Base-by-base conservation (phyloP, 176 grass and related monocot genomes). In the Rhynchospora tenuis region DNA sequence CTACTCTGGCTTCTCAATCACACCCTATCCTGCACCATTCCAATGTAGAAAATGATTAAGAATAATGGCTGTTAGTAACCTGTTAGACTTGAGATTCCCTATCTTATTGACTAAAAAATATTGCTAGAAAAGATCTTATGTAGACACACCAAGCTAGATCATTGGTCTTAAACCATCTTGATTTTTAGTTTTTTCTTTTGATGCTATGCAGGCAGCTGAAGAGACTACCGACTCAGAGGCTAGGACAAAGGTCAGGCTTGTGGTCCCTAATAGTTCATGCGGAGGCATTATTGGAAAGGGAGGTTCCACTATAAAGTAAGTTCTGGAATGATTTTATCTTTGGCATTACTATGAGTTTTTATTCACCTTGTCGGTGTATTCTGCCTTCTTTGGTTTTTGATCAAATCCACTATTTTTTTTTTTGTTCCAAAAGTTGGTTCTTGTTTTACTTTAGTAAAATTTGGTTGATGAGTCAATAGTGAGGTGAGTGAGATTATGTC, bases 211-310 rank as follows among this genome's bases (percentile, higher is more conserved):
- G 95, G 92, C 73, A 77, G 50, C 87, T 73, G 92, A 95, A 90
- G 95, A 98, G 81, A 85, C 83, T 64, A 91, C 86, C 56, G 95
- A 98, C 75, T 88, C 85, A 82, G 95, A 98, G 86, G 85, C 84
- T 82, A 93, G 89, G 85, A 90, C 90, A 69, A 98, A 98, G 88
- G 84, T 95, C 82, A 91, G 90, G 88, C 86, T 98, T 64, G 89
- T 95, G 84, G 92, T 98, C 83, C 92, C 92, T 63, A 98, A 98
- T 88, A 94, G 92, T 74, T 93, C 95, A 64, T 98, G 95, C 75
- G 95, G 95, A 65, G 95, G 92, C 31, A 94, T 98, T 82, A 98
- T 98, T 89, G 95, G 95, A 84, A 98, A 98, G 92, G 95, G 90
- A 84, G 95, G 95, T 85, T 86, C 90, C 60, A 98, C 95, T 78